Conservation (phyloP, 2,329 filamentous ascomycete genomes). For the Chaetomiaceae sp. region DNA sequence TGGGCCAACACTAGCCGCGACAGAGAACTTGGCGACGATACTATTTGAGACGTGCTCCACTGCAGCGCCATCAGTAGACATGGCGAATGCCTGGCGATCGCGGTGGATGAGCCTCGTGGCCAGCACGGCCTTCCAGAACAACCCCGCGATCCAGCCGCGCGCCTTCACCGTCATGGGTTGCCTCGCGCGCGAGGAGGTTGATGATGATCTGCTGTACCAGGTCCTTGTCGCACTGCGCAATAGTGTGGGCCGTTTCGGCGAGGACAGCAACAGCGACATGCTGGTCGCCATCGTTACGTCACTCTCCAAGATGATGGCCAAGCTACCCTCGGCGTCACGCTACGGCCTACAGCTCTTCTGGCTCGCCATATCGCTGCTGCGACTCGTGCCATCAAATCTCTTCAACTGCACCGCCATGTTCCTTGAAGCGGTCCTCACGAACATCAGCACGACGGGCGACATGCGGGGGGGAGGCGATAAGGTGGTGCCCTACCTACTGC, state of each 20-base stretch:
- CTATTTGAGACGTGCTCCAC: conserved; percentile 61
- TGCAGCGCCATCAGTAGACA: conserved; percentile 59
- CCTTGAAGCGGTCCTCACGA: conserved; percentile 59
- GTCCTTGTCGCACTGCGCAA: conserved; percentile 64
- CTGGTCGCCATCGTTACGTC: conserved; percentile 63
- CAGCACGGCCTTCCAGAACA: conserved; percentile 69
- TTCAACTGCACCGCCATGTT: conserved; percentile 65
- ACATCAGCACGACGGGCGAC: conserved; percentile 58
- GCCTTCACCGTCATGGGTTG: conserved; percentile 70
- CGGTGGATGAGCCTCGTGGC: conserved; percentile 71
- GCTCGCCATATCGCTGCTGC: conserved; percentile 62
- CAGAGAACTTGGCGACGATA: conserved; percentile 57
- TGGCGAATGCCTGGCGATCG: conserved; percentile 65
- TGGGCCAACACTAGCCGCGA: conserved; percentile 48
- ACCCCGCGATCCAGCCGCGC: conserved; percentile 64
- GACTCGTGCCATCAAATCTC: conserved; percentile 57
- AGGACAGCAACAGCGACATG: conserved; percentile 63
- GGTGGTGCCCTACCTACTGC: conserved; percentile 57
- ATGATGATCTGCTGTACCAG: conserved; percentile 67
- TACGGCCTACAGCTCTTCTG: conserved; percentile 68
- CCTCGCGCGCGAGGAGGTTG: conserved; percentile 65
- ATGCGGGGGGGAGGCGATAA: conserved; percentile 53
- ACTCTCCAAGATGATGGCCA: conserved; percentile 67
- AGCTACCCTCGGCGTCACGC: conserved; percentile 61
- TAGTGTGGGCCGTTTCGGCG: conserved; percentile 60